These are phyloP conservation scores for Aspergillus bertholletiae DNA, from an alignment of 495 filamentous ascomycete species.

Conservation along the genomic window DNA sequence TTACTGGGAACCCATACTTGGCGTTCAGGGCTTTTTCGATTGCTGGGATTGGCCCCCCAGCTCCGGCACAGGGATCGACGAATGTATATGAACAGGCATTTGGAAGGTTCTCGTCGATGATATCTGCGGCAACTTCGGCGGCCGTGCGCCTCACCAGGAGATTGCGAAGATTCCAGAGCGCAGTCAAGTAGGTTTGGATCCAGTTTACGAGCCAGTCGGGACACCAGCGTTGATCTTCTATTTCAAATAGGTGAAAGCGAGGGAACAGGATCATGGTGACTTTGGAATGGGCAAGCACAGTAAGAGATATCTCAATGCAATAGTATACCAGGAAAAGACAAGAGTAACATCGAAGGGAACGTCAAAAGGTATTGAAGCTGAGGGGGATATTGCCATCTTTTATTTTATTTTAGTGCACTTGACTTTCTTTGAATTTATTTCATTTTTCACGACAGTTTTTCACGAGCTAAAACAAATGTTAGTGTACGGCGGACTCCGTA, in stretches of 20 bases:
- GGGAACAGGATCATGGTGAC: conserved; percentile 14
- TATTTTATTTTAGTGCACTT: too few species aligned
- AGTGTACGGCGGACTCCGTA: too few species aligned
- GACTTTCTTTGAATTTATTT: too few species aligned
- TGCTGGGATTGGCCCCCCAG: conserved; percentile 62
- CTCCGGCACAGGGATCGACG: conserved; percentile 74
- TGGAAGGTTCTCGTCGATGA: conserved; percentile 42
- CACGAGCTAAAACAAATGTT: too few species aligned
- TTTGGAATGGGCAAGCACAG: too few species aligned
- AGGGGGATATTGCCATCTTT: too few species aligned
- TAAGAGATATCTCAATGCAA: too few species aligned
- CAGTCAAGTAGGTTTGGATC: conserved; percentile 30
- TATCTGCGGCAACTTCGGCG: conserved; percentile 24
- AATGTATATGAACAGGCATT: conserved; percentile 48
- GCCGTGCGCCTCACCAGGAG: conserved; percentile 19
- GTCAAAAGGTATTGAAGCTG: too few species aligned
- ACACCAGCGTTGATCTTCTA: conserved; percentile 36
- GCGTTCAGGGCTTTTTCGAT: conserved; percentile 57
- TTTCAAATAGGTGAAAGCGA: conserved; percentile 31
- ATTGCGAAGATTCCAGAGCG: conserved; percentile 27
- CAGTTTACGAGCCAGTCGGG: conserved; percentile 26
- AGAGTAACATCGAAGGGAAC: too few species aligned
- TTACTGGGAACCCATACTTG: conserved; percentile 23
- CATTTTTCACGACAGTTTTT: too few species aligned
- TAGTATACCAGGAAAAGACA: too few species aligned